These are phyloP conservation scores for Monilinia aucupariae DNA, from an alignment of 2,329 filamentous ascomycete species.

Conservation along the genomic window DNA sequence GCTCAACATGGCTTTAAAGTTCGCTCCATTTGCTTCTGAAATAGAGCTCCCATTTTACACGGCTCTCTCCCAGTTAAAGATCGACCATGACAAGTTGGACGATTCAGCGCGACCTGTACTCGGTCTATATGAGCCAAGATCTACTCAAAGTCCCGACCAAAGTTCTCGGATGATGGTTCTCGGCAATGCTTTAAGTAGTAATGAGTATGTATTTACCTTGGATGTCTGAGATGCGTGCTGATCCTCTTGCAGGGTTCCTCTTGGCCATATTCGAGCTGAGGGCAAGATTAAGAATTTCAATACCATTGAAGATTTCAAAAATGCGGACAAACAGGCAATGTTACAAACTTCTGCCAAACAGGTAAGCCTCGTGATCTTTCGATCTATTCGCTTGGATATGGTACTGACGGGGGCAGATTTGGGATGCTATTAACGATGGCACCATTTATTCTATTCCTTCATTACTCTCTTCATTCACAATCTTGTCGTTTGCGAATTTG, in stretches of 20 bases:
- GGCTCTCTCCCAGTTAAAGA: conserved; percentile 84
- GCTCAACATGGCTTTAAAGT: conserved; percentile 51
- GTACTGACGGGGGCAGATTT: conserved; percentile 58
- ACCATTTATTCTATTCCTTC: conserved; percentile 95
- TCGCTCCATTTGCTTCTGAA: conserved; percentile 86
- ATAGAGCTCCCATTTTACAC: conserved; percentile 95
- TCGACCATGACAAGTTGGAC: conserved; percentile 95
- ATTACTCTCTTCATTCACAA: conserved; percentile 78
- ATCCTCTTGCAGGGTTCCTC: conserved; percentile 51
- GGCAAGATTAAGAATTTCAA: conserved; percentile 96
- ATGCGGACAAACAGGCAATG: conserved; percentile 71
- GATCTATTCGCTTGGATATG: conserved; percentile 4
- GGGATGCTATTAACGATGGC: conserved; percentile 95
- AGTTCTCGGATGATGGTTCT: conserved; percentile 88
- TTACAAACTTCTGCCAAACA: conserved; percentile 74
- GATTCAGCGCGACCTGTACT: conserved; percentile 83
- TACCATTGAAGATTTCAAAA: conserved; percentile 88
- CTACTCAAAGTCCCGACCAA: conserved; percentile 62
- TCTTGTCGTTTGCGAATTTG: conserved; percentile 88
- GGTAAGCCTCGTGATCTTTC: conserved; percentile 43
- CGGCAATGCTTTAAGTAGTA: conserved; percentile 76
- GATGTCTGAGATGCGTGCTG: conserved; percentile 11
- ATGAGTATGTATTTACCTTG: conserved; percentile 56
- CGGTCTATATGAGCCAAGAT: conserved; percentile 81
- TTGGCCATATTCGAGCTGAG: conserved; percentile 73